Evolutionary conservation across 495 filamentous ascomycete genomes (phyloP), one percentile per base, ranked within the genome.

Genomic region (Lepidopterella palustris): DNA sequence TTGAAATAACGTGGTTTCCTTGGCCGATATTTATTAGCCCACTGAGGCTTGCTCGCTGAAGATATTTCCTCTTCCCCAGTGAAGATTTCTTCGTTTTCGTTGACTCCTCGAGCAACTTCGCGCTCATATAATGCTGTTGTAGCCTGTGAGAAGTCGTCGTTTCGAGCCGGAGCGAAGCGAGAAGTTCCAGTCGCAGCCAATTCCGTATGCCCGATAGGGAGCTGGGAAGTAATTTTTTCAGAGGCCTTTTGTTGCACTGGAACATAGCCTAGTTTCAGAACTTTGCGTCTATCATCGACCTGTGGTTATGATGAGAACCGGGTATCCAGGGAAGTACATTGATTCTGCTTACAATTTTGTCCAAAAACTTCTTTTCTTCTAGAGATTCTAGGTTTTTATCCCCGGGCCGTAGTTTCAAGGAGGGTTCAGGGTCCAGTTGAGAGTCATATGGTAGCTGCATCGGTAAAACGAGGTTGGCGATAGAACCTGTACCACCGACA

Each of bases 1-100:
- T 97, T 97, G 80, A 99, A 97, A 75, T 97, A 97, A 28, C 89
- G 82, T 9, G 93, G 95, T 75, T 97, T 97, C 53, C 93, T 81
- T 23, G 95, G 92, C 15, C 91, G 84, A 68, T 96, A 87, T 72
- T 95, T 95, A 70, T 83, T 81, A 15, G 90, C 88, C 93, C 93
- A 99, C 63, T 84, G 82, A 4, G 89, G 84, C 60, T 83, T 85
- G 1, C 73, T 68, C 32, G 79, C 76, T 11, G 84, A 80, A 48
- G 72, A 76, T 25, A 97, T 83, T 20, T 87, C 81, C 71, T 95
- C 95, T 75, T 97, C 95, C 11, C 85, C 87, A 0, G 91, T 84
- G 66, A 99, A 97, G 28, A 99, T 95, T 72, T 97, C 93, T 68
- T 99, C 93, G 64, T 93, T 90, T 63, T 97, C 93, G 60, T 84